Evolutionary conservation across 257 asterid genomes (phyloP).

Genomic region (Catharanthus roseus): DNA sequence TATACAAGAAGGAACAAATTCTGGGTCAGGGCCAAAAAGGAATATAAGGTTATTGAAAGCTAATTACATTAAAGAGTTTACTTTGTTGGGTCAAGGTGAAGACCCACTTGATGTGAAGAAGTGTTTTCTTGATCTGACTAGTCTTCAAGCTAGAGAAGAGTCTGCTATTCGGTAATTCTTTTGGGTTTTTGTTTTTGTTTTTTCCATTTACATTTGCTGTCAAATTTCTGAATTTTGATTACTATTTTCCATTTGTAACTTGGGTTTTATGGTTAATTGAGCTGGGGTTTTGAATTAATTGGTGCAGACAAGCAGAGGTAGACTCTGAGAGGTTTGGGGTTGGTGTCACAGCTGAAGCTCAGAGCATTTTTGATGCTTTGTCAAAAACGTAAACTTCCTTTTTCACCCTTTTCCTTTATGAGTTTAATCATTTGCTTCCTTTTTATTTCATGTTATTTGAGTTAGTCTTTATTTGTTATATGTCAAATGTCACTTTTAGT

Average conservation of each 20-base stretch:
- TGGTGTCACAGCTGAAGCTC: slow-evolving; percentile 93
- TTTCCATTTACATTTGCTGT: not conserved
- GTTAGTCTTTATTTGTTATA: not conserved
- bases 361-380: slow-evolving; percentile 80
- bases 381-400: slow-evolving; percentile 72
- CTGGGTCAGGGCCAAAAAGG: slow-evolving; percentile 66
- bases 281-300: slow-evolving; percentile 10
- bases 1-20: slow-evolving; percentile 62
- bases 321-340: slow-evolving; percentile 95
- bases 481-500: not conserved
- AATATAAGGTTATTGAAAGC: slow-evolving; percentile 80
- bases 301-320: slow-evolving; percentile 75
- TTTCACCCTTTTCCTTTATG: not conserved
- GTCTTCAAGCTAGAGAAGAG: slow-evolving; percentile 82
- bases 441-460: not conserved
- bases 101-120: slow-evolving; percentile 82
- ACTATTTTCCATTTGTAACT: slow-evolving; percentile 1
- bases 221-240: not conserved
- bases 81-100: slow-evolving; percentile 65
- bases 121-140: slow-evolving; percentile 68
- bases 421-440: not conserved
- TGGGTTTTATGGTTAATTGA: slow-evolving; percentile 6
- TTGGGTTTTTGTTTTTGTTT: not conserved
- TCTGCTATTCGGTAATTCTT: slow-evolving; percentile 71
- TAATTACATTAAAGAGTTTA: slow-evolving; percentile 69